Evolutionary conservation across 2,329 filamentous ascomycete genomes (phyloP), one percentile per base, ranked within the genome.

Genomic region (Metarhizium album): DNA sequence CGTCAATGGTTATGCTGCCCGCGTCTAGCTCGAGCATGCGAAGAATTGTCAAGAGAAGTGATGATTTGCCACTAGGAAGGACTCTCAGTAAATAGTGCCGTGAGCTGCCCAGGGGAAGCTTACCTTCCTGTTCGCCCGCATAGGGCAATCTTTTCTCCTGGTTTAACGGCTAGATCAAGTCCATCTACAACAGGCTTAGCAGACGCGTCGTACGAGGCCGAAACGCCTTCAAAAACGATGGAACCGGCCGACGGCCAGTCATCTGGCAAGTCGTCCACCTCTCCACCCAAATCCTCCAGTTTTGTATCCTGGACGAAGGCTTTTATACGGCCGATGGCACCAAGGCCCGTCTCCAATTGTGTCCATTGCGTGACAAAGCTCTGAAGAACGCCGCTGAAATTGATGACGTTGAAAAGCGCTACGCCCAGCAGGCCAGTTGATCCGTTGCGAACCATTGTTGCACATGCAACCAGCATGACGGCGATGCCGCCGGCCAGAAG

Each of bases 381-480:
- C 14, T 62, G 62, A 24, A 70, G 53, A 1, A 59, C 65, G 42
- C 62, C 59, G 29, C 64, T 65, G 18, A 65, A 57, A 1, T 55
- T 57, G 5, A 64, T 57, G 2, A 64, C 54, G 20, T 63, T 63
- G 13, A 63, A 57, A 1, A 66, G 57, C 6, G 62, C 59, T 13
- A 64, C 59, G 7, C 67, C 68, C 4, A 66, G 14, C 11, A 35
- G 16, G 13, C 33, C 33, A 35, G 33, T 35, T 16, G 33, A 35
- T 46, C 40, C 62, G 45, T 51, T 37, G 11, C 52, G 53, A 6
- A 76, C 58, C 42, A 55, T 48, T 3, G 74, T 68, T 2, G 73
- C 69, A 2, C 76, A 58, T 6, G 48, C 61, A 8, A 78, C 69
- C 2, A 78, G 57, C 3, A 75, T 55, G 1, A 71, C 66, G 1